phyloP scores from a whole-genome alignment of 495 filamentous ascomycete genomes.

The Cercophora scortea region DNA sequence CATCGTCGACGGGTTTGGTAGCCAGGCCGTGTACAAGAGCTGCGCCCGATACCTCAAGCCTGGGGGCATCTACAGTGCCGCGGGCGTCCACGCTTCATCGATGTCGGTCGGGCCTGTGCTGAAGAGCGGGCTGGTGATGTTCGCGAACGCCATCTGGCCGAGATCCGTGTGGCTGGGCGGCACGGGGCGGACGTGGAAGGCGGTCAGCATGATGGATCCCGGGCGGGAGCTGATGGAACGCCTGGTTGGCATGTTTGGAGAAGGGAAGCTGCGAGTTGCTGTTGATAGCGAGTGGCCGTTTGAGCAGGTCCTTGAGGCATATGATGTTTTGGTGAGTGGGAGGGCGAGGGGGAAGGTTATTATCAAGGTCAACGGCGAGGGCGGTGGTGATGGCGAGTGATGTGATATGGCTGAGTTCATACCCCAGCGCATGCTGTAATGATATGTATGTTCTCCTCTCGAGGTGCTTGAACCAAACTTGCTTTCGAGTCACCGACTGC shows the following conservation, averaged over 20 bases:
- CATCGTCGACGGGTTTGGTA: slow-evolving; percentile 26
- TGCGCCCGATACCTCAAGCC: slow-evolving; percentile 22
- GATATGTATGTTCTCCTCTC: no score
- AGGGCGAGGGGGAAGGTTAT: slow-evolving; percentile 27
- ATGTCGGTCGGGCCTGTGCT: slow-evolving; percentile 7
- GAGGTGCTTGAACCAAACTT: no score
- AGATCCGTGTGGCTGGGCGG: slow-evolving; percentile 20
- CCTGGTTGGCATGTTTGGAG: slow-evolving; percentile 16
- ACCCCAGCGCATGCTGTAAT: no score
- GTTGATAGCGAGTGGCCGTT: slow-evolving; percentile 23
- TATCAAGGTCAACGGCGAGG: slow-evolving; percentile 8
- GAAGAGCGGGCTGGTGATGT: slow-evolving; percentile 12
- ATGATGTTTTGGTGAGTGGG: slow-evolving; percentile 17
- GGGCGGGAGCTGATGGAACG: slow-evolving; percentile 20
- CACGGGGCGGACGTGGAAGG: slow-evolving; percentile 21
- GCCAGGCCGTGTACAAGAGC: slow-evolving; percentile 22
- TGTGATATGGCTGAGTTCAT: no score
- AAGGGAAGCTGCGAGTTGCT: slow-evolving; percentile 22
- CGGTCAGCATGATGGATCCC: slow-evolving; percentile 18
- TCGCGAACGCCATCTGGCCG: slow-evolving; percentile 23
- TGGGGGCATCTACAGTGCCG: slow-evolving; percentile 24
- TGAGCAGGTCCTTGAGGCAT: slow-evolving; percentile 21
- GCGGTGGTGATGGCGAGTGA: neutral
- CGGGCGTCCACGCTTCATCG: slow-evolving; percentile 14
- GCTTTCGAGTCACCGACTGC: no score